Base-by-base conservation (phyloP, 2,329 filamentous ascomycete species). In the Calonectria pseudoturangicola region DNA sequence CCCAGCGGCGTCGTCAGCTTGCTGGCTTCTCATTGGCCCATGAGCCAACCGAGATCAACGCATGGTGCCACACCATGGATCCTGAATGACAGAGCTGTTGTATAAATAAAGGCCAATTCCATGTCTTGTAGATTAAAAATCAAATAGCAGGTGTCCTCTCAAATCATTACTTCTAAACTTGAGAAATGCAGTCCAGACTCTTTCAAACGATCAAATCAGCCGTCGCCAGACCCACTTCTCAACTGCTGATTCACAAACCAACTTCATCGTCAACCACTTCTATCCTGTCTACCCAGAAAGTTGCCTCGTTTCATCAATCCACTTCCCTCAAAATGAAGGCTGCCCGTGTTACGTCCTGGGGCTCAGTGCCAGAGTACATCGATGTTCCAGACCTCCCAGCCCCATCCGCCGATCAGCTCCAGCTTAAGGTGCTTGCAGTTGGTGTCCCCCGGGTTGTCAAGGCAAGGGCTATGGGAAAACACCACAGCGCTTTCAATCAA, bases 351-450 rank as follows among this genome's bases (percentile, higher is more conserved):
- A 50, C 30, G 2, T 47, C 66, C 0, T 72, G 70, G 66, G 56
- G 56, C 13, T 48, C 48, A 2, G 48, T 66, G 4, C 66, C 70
- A 10, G 36, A 48, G 7, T 66, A 69, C 39, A 62, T 68, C n/a
- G 25, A 48, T 3, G 50, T 62, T 10, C 48, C 48, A 21, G 70
- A 69, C 30, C 66, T 66, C 8, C 33, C 70, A 6, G 50, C 36
- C 1, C 70, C 70, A 9, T 69, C 60, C 2, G 28, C 13, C 16
- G 13, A 50, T n/a, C 30, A 72, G 13, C 30, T 70, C 12, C 70
- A 72, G 41, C 60, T 72, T 4, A 68, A 68, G 8, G 43, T 72
- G 4, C 21, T 72, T 5, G 70, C 70, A 3, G 51, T 45, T 15
- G 70, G 48, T 5, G 54, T 72, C 2, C 70, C 66, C 7, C 41